These are phyloP conservation scores for Fusarium lateritium DNA, from an alignment of 2,329 filamentous ascomycete genomes.

Conservation along the genomic window DNA sequence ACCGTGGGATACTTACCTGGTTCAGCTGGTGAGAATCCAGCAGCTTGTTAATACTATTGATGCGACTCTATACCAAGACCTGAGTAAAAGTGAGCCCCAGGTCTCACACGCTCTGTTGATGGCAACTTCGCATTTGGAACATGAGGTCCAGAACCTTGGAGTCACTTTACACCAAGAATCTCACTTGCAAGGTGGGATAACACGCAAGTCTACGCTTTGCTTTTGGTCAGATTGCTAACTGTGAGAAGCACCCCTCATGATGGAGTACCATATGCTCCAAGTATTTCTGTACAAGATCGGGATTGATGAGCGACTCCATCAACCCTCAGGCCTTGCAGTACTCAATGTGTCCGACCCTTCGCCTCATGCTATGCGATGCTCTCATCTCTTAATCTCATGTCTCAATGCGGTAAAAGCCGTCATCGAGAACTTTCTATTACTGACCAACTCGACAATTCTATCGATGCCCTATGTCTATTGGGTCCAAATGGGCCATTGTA, in stretches of 20 bases:
- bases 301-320: conserved; percentile 14
- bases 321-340: neutral
- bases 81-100: neutral
- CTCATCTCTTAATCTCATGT: conserved; percentile 16
- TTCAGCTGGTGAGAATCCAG: conserved; percentile 8
- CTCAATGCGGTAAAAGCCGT: conserved; percentile 26
- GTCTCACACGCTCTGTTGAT: neutral
- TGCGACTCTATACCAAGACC: neutral
- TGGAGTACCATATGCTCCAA: conserved; percentile 18
- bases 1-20: conserved; percentile 3
- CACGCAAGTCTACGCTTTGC: too few species aligned
- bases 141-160: conserved; percentile 10
- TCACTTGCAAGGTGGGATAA: conserved; percentile 1
- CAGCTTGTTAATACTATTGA: neutral
- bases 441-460: neutral
- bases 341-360: neutral
- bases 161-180: neutral
- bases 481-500: conserved; percentile 23
- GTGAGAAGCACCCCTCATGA: neutral
- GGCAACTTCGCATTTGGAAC: conserved; percentile 15
- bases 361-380: neutral
- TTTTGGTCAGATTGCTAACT: neutral
- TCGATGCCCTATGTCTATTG: conserved; percentile 24
- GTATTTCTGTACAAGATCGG: conserved; percentile 18
- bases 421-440: neutral